Evolutionary conservation across 2,329 filamentous ascomycete species (phyloP).

Genomic region (Colletotrichum neosansevieriae): DNA sequence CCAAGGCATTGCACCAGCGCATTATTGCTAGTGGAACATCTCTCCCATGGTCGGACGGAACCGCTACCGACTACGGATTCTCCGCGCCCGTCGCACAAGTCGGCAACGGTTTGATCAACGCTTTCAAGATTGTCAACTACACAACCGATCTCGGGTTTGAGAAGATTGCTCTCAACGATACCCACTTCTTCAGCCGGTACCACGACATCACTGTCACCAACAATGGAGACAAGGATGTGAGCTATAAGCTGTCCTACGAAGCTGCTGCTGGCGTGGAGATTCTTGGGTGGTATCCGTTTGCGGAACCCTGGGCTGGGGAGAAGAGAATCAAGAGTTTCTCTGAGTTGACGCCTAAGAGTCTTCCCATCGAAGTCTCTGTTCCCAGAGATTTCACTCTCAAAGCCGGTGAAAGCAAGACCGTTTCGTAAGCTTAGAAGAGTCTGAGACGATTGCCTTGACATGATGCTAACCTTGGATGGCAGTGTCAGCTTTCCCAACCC

Average conservation of each 20-base stretch:
- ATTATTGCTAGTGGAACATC: conserved; percentile 51
- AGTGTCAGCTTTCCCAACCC: conserved; percentile 49
- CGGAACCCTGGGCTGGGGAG: conserved; percentile 22
- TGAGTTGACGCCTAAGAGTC: conserved; percentile 42
- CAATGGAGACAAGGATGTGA: conserved; percentile 48
- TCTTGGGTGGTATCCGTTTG: conserved; percentile 39
- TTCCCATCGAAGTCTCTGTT: conserved; percentile 41
- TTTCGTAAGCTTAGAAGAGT: conserved; percentile 36
- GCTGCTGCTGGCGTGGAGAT: conserved; percentile 53
- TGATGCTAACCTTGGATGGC: not conserved
- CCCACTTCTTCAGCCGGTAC: conserved; percentile 50
- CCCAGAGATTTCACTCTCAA: conserved; percentile 44
- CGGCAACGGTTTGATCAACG: conserved; percentile 57
- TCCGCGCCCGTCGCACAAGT: conserved; percentile 52
- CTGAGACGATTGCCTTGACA: not conserved
- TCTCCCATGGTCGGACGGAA: conserved; percentile 44
- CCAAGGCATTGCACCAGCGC: conserved; percentile 44
- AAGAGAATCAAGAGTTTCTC: conserved; percentile 42
- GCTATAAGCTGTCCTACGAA: conserved; percentile 48
- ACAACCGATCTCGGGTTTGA: conserved; percentile 52
- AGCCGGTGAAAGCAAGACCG: conserved; percentile 44
- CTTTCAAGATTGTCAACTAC: conserved; percentile 55
- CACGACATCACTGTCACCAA: conserved; percentile 51
- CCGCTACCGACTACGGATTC: conserved; percentile 42
- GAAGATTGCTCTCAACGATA: conserved; percentile 59